phyloP scores from a whole-genome alignment of 2,329 filamentous ascomycete genomes.

The Phoma sp. region DNA sequence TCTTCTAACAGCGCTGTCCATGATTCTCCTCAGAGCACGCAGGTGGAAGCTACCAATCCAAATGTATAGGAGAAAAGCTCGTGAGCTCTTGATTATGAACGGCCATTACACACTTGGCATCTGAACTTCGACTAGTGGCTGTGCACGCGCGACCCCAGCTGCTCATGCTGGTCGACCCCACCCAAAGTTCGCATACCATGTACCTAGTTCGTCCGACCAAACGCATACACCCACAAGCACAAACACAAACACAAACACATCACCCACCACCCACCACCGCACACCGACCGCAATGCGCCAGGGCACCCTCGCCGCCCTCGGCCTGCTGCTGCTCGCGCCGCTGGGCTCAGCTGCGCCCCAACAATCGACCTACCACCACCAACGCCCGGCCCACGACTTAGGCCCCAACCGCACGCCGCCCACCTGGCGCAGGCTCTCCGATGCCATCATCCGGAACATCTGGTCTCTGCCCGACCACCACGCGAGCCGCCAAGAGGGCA shows the following conservation, averaged over 20 bases:
- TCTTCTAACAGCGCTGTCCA: too few relatives aligned
- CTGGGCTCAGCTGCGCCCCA: constrained; percentile 43
- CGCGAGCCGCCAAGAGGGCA: constrained; percentile 9
- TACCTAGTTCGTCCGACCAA: too few relatives aligned
- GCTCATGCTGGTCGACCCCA: too few relatives aligned
- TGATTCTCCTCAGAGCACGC: too few relatives aligned
- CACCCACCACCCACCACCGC: neutral
- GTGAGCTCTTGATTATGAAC: too few relatives aligned
- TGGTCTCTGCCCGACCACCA: constrained; percentile 37
- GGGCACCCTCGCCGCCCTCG: constrained; percentile 31
- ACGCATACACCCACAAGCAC: too few relatives aligned
- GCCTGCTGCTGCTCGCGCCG: constrained; percentile 39
- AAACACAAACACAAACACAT: neutral
- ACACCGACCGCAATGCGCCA: constrained; percentile 36
- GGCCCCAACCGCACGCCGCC: constrained; percentile 25
- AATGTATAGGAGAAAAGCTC: too few relatives aligned
- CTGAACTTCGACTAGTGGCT: too few relatives aligned
- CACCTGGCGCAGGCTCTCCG: constrained; percentile 48
- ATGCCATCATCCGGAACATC: constrained; percentile 43
- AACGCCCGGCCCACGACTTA: constrained; percentile 13
- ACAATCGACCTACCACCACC: constrained; percentile 17
- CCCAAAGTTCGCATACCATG: too few relatives aligned
- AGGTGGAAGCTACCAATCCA: too few relatives aligned
- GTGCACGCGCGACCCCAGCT: too few relatives aligned
- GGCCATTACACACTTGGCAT: too few relatives aligned